Base-by-base conservation (phyloP, 805 yeast genomes). In the Debaryomyces tyrocola region DNA sequence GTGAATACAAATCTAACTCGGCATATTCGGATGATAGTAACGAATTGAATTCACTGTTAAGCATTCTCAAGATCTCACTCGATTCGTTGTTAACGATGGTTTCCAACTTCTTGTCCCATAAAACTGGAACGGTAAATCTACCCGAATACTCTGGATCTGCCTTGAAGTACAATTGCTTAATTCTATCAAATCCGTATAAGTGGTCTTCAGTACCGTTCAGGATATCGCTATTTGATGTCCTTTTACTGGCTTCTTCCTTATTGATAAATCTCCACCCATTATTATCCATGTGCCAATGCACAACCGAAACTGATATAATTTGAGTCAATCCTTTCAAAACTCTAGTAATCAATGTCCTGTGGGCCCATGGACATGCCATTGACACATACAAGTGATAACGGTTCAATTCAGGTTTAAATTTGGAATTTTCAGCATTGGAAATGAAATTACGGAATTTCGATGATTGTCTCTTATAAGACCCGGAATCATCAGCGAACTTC, bases 361-460 rank as follows among this genome's bases (percentile, higher is more conserved):
- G 96, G 1, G 97, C 97, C 91, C 97, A 92, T 4, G 99, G 98
- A 67, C 99, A 92, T 1, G 96, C 96, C 41, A 77, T 73, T 0
- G 94, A 85, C 9, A 90, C 96, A 57, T 87, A 91, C 45, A 90
- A 76, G 67, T 91, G 96, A 62, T 92, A 92, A 58, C 99, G 78
- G 47, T 80, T 80, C 39, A 78, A 75, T 59, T 90, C 96, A 4
- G 96, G 89, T 14, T 82, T 72, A 62, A 82, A 88, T 49, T 74
- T 65, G 11, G 89, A 78, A 12, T 83, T 87, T 1, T 81, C 73
- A 21, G 70, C 69, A 1, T 77, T 55, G 2, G 87, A 79, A 39
- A 90, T 82, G 20, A 67, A 66, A 58, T 85, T 80, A 61, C 96
- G 76, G 65, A 90, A 90, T n/a, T 41, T 44, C 5, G 67, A 62